Conservation (phyloP, 2,329 filamentous ascomycete genomes). For the Phyllosticta capitalensis region DNA sequence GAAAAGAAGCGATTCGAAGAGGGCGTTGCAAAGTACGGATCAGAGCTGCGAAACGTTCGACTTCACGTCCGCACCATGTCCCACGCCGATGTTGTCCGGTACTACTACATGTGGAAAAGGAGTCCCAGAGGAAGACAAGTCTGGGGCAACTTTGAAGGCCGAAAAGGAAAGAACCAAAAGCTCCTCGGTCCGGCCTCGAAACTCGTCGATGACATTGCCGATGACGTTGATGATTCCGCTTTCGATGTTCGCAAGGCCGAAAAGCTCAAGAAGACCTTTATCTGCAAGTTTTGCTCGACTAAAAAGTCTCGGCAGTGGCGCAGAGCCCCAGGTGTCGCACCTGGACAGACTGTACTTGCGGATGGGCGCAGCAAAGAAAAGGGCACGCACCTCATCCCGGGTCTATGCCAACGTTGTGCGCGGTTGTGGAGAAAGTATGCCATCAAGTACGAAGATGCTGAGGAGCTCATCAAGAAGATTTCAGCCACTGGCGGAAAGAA, state of each 20-base stretch:
- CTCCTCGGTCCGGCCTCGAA: conserved; percentile 58
- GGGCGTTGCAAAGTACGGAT: conserved; percentile 79
- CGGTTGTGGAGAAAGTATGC: conserved; percentile 93
- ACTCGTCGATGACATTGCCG: conserved; percentile 82
- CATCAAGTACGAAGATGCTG: conserved; percentile 89
- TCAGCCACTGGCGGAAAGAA: conserved; percentile 68
- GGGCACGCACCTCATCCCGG: conserved; percentile 61
- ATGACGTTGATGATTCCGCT: conserved; percentile 88
- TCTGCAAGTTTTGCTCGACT: conserved; percentile 86
- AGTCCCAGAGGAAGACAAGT: conserved; percentile 74
- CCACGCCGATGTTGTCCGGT: conserved; percentile 74
- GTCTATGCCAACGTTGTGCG: conserved; percentile 82
- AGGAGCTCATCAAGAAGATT: conserved; percentile 84
- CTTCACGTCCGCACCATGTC: conserved; percentile 77
- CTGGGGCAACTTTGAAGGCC: conserved; percentile 79
- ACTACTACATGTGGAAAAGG: conserved; percentile 99
- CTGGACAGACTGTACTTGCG: conserved; percentile 58
- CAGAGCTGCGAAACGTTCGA: conserved; percentile 74
- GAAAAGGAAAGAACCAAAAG: conserved; percentile 84
- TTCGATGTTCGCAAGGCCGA: conserved; percentile 83
- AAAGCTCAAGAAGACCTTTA: conserved; percentile 70
- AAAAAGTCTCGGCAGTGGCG: conserved; percentile 83
- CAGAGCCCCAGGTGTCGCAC: conserved; percentile 67
- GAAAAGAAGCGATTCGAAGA: conserved; percentile 91
- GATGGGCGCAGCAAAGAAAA: conserved; percentile 74